These are phyloP conservation scores for Fusarium siculi DNA, from an alignment of 2,329 filamentous ascomycete genomes.

Conservation along the genomic window DNA sequence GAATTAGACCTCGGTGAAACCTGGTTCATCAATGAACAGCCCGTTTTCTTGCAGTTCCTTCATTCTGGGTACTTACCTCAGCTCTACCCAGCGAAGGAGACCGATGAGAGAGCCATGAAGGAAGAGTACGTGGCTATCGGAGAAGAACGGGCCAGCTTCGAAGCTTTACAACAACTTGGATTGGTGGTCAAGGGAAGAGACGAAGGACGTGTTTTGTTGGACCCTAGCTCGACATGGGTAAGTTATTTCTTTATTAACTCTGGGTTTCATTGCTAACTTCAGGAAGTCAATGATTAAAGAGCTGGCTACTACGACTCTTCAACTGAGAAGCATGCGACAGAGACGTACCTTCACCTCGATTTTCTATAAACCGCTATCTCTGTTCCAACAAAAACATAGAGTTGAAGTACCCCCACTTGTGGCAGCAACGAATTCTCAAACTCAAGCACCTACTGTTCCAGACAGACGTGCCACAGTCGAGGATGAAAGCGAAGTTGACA, in stretches of 20 bases:
- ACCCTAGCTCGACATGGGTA: slow-evolving; percentile 22
- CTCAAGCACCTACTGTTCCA: fast-evolving
- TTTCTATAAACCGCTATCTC: slow-evolving; percentile 14
- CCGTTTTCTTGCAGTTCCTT: slow-evolving; percentile 21
- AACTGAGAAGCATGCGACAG: slow-evolving; percentile 29
- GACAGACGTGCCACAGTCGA: neutral
- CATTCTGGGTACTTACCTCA: slow-evolving; percentile 22
- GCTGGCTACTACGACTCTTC: slow-evolving; percentile 13
- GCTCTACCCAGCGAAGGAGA: slow-evolving; percentile 17
- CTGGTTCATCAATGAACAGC: slow-evolving; percentile 27
- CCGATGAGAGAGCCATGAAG: neutral
- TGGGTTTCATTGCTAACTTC: fast-evolving
- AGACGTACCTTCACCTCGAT: slow-evolving; percentile 1
- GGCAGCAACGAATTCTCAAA: neutral
- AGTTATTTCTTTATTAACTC: fast-evolving
- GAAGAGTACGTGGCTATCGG: slow-evolving; percentile 18
- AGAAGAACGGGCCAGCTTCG: slow-evolving; percentile 25
- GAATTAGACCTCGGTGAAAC: slow-evolving; percentile 19
- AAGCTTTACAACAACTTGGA: slow-evolving; percentile 17
- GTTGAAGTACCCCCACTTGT: neutral
- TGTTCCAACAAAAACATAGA: slow-evolving; percentile 7
- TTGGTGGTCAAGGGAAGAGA: neutral
- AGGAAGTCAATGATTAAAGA: slow-evolving; percentile 17
- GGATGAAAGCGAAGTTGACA: neutral
- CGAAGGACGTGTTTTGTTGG: slow-evolving; percentile 2